Evolutionary conservation across 257 asterid species (phyloP), one percentile per base, ranked within the genome.

Genomic region (Nicotiana attenuata): DNA sequence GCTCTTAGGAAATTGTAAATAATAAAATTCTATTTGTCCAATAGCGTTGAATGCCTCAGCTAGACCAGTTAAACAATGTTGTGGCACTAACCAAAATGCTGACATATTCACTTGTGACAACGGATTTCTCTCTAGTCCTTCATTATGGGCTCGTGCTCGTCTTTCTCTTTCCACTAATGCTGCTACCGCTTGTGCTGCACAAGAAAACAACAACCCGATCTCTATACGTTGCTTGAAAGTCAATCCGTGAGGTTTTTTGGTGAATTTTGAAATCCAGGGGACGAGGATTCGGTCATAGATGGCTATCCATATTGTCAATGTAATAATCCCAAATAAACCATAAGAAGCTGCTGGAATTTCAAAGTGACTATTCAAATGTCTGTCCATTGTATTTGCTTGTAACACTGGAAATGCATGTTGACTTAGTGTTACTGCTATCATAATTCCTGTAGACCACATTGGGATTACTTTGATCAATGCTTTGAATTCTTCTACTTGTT

Each of bases 381-480:
- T 68, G 82, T 93, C 87, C 83, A 93, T 20, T 9, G 93, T 89
- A 31, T 2, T 52, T 66, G 98, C 98, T 71, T 89, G 97, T 77
- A 92, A 85, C 31, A 89, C 87, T n/a, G 92, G 90, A 66, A 93
- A 90, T 1, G 93, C 20, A 79, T 85, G 88, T 52, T 92, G 97
- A 87, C 87, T 91, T 10, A 91, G 83, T 64, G 88, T 88, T 1
- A 91, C 88, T 16, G 87, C 88, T 31, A 91, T 90, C 75, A 90
- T 86, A 77, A 93, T 89, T 73, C 95, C 83, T 24, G 96, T 85
- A 16, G 98, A 92, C 98, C 98, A 93, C 3, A 91, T 87, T 16
- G 98, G 98, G 3, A 93, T 78, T 52, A 93, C 82, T 68, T 86
- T 78, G 80, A 92, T 85, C 0, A 93, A 86, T 0, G 93, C 26